A percentile compares a stretch with the other conserved stretches of the same genome.
phyloP scores from a whole-genome alignment of 2,329 filamentous ascomycete species.

The Claviceps arundinis region DNA sequence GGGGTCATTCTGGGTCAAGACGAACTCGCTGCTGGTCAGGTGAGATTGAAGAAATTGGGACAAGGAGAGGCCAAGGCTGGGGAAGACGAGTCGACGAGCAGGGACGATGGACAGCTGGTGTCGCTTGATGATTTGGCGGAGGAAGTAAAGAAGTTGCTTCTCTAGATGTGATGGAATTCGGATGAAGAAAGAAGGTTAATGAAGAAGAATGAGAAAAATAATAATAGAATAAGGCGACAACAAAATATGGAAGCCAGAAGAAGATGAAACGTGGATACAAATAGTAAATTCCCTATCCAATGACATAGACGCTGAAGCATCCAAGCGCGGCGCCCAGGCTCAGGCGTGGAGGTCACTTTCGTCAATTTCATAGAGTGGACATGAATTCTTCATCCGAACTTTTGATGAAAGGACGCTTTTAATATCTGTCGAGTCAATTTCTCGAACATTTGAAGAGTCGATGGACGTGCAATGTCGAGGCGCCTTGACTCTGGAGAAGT shows the following conservation, averaged over 20 bases:
- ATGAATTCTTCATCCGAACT: neutral
- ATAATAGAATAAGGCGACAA: neutral
- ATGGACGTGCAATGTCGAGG: neutral
- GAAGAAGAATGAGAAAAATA: neutral
- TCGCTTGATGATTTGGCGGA: slow-evolving; percentile 46
- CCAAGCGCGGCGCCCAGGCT: neutral
- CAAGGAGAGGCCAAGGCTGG: slow-evolving; percentile 56
- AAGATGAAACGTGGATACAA: too few relatives aligned
- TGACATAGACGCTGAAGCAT: neutral
- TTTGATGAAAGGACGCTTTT: neutral
- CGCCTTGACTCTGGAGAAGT: neutral
- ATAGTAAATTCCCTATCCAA: neutral
- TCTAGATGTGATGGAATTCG: slow-evolving; percentile 2
- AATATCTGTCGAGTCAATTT: too few relatives aligned
- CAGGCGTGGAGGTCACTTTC: neutral
- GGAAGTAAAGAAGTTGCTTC: slow-evolving; percentile 39
- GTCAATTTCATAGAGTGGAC: neutral
- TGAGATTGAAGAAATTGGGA: slow-evolving; percentile 70
- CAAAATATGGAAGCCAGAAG: too few relatives aligned
- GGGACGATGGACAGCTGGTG: slow-evolving; percentile 65
- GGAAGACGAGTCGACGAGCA: slow-evolving; percentile 78
- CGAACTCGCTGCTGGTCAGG: slow-evolving; percentile 69
- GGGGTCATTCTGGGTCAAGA: slow-evolving; percentile 85
- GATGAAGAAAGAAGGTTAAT: neutral
- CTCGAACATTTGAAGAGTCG: neutral